These are phyloP conservation scores for Boletus edulis DNA, from an alignment of 768 basidiomycete genomes.

Conservation along the genomic window DNA sequence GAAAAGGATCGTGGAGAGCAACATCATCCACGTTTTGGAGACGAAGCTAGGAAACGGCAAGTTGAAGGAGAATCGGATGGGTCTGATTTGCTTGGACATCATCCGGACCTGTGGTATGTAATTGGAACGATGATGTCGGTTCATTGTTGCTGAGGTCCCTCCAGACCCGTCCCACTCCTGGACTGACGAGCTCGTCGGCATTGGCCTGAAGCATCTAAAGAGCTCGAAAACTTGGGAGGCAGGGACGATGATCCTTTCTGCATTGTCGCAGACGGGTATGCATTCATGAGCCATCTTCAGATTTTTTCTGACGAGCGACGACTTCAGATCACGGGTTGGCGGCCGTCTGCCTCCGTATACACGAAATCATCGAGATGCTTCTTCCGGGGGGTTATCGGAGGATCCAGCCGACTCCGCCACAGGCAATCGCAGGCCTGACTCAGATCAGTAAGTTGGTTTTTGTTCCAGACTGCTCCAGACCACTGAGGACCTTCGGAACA, in stretches of 20 bases:
- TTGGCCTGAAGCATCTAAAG: background rate
- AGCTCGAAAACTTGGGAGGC: conserved; percentile 15
- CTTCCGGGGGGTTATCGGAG: background rate
- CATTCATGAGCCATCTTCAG: background rate
- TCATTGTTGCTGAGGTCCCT: background rate
- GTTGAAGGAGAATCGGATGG: conserved; percentile 9
- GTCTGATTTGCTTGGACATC: conserved; percentile 19
- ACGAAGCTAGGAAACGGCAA: conserved; percentile 9
- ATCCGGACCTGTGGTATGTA: conserved; percentile 13
- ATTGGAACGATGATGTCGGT: background rate
- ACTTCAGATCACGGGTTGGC: background rate
- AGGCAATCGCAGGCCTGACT: too few species aligned
- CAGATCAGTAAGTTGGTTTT: too few species aligned
- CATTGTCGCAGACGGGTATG: conserved; percentile 21
- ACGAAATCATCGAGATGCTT: background rate
- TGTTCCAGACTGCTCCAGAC: too few species aligned
- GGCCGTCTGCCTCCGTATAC: background rate
- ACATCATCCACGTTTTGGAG: conserved; percentile 10
- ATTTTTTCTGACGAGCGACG: background rate
- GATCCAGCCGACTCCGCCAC: background rate
- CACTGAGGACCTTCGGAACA: too few species aligned
- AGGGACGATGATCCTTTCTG: conserved; percentile 21
- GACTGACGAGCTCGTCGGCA: conserved; percentile 3
- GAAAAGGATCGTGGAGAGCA: conserved; percentile 2
- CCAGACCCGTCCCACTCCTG: conserved; percentile 6